Evolutionary conservation across 805 yeast species (phyloP), one percentile per base, ranked within the genome.

Genomic region (Yarrowia alimentaria): DNA sequence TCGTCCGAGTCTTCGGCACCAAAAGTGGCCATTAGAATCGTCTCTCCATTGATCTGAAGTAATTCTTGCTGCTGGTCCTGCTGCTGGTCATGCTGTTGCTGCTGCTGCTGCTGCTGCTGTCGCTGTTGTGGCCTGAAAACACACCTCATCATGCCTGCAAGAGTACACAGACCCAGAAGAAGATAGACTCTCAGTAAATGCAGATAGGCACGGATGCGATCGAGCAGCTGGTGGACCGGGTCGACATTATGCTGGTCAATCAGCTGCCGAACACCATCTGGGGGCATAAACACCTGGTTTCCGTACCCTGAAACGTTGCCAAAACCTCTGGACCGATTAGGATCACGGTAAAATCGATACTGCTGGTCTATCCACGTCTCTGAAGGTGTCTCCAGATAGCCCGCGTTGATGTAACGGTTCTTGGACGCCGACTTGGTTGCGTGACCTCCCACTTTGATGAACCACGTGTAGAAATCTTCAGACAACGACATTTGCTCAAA

Each of bases 311-410:
- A 30, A 6, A 30, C 12, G 16, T 12, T 16, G 20, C 14, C 30
- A 3, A 25, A 28, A 2, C n/a, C 25, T 3, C 33, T n/a, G 3
- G 33, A 3, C 7, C 47, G 7, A 16, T 28, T 26, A 4, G 47
- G 47, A 7, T 40, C 33, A 4, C 33, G 9, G 33, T 26, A 40
- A 4, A 26, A 40, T 9, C 47, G 33, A 0, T 26, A 13, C 10
- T 40, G 47, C n/a, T 40, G 32, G 11, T 40, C 47, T 11, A 40
- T 28, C 47, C 47, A 40, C 10, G 47, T 40, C 11, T 40, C 47
- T 3, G 47, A 40, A 3, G 47, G 47, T 1, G 47, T 40, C 19
- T 40, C 47, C n/a, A 40, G 24, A 12, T 26, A 40, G 1, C 47
- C 47, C 1, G 47, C 47, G 25, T 40, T 40, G 12, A 40, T 40